Conservation (phyloP, 768 basidiomycete genomes). For the Tulasnella sp. region DNA sequence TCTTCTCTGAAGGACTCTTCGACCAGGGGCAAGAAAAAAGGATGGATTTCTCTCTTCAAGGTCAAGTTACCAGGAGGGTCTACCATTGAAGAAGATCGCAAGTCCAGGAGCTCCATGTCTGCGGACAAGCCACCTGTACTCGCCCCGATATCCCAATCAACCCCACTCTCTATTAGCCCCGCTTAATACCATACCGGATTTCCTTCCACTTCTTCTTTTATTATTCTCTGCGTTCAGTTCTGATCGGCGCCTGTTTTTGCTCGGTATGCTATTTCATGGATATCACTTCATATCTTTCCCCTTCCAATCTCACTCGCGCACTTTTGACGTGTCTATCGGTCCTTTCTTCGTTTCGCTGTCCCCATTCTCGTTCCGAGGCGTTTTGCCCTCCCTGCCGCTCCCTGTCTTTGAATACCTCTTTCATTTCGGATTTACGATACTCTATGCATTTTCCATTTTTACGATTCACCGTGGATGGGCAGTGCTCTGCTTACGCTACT, state of each 20-base stretch:
- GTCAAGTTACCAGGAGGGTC: slow-evolving; percentile 30
- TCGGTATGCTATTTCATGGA: slow-evolving; percentile 24
- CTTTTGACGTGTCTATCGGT: not conserved
- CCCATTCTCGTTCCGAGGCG: not conserved
- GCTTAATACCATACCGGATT: slow-evolving; percentile 3
- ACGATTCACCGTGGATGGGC: not conserved
- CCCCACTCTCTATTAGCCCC: slow-evolving; percentile 23
- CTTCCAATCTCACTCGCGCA: not conserved
- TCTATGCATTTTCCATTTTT: slow-evolving; percentile 16
- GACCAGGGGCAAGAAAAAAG: slow-evolving; percentile 26
- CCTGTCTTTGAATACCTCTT: slow-evolving; percentile 12
- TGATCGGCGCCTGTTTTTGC: not conserved
- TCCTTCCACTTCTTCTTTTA: not conserved
- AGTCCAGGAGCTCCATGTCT: slow-evolving; percentile 2
- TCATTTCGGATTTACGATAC: slow-evolving; percentile 9
- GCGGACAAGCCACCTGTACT: slow-evolving; percentile 25
- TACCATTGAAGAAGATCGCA: slow-evolving; percentile 18
- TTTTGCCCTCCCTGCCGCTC: not conserved
- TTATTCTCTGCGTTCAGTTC: slow-evolving; percentile 3
- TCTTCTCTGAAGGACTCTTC: slow-evolving; percentile 19
- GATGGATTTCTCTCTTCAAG: slow-evolving; percentile 34
- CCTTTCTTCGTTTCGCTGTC: not conserved
- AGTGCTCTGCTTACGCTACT: not conserved
- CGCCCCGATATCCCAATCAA: slow-evolving; percentile 29
- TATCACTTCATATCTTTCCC: slow-evolving; percentile 10